phyloP scores from a whole-genome alignment of 2,329 filamentous ascomycete species.

The Aspergillus proliferans region DNA sequence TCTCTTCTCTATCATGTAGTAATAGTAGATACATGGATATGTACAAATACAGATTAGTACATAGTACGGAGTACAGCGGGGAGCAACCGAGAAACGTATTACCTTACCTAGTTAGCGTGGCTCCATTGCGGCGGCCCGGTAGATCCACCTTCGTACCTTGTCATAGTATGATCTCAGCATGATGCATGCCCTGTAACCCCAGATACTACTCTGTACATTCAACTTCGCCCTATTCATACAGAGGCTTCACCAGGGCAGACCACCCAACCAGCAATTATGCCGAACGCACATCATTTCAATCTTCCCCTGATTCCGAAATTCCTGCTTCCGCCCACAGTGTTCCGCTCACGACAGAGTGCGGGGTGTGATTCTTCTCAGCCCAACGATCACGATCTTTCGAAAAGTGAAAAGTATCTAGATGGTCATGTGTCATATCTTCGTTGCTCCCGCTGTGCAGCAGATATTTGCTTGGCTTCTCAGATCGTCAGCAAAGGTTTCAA shows the following conservation, averaged over 20 bases:
- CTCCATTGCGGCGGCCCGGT: no score
- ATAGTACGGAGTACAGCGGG: neutral
- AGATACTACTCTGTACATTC: neutral
- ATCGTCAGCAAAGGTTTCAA: slow-evolving; percentile 62
- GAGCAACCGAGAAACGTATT: no score
- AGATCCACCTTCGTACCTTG: no score
- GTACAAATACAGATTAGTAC: neutral
- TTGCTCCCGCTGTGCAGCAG: slow-evolving; percentile 54
- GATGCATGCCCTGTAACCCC: neutral
- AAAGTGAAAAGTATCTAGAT: slow-evolving; percentile 33
- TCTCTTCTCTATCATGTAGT: neutral
- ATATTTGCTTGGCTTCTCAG: slow-evolving; percentile 53
- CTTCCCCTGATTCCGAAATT: slow-evolving; percentile 46
- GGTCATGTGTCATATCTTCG: slow-evolving; percentile 51
- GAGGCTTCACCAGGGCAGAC: neutral
- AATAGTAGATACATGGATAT: neutral
- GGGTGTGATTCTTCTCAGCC: slow-evolving; percentile 4
- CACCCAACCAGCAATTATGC: slow-evolving; percentile 7
- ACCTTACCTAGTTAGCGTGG: no score
- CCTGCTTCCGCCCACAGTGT: slow-evolving; percentile 44
- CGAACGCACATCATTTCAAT: slow-evolving; percentile 9
- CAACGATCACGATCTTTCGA: slow-evolving; percentile 1
- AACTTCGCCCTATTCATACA: neutral
- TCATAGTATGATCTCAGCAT: neutral
- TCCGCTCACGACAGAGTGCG: slow-evolving; percentile 31